Evolutionary conservation across 2,329 filamentous ascomycete genomes (phyloP).

Genomic region (Aspergillus felis): DNA sequence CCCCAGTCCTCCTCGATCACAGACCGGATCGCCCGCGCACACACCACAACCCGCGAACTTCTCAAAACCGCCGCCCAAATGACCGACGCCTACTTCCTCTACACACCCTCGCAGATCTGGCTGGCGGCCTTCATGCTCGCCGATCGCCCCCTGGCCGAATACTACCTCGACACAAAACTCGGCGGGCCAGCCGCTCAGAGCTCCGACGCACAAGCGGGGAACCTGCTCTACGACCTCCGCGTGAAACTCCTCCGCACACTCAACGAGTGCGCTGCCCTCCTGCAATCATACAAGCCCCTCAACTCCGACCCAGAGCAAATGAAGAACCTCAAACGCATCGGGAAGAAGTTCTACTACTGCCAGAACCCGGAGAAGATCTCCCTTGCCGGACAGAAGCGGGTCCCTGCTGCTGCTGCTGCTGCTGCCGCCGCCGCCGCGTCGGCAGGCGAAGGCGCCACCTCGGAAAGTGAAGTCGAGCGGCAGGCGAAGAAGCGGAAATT

Average conservation of each 20-base stretch:
- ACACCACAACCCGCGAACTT: conserved; percentile 67
- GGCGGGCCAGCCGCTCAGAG: conserved; percentile 16
- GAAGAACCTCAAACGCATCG: conserved; percentile 43
- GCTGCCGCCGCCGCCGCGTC: conserved; percentile 14
- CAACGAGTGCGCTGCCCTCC: conserved; percentile 34
- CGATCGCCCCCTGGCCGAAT: conserved; percentile 52
- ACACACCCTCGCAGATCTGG: conserved; percentile 91
- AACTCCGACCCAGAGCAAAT: conserved; percentile 38
- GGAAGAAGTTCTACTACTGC: conserved; percentile 48
- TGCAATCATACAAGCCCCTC: conserved; percentile 38
- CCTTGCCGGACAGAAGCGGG: conserved; percentile 41
- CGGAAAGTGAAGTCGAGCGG: conserved; percentile 35
- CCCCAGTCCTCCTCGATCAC: conserved; percentile 27
- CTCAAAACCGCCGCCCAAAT: conserved; percentile 77
- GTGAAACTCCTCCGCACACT: conserved; percentile 37
- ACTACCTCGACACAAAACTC: conserved; percentile 45
- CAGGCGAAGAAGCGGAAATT: conserved; percentile 40
- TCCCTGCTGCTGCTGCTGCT: conserved; percentile 30
- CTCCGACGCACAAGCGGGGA: conserved; percentile 5
- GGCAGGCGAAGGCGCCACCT: conserved; percentile 22
- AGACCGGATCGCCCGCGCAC: conserved; percentile 58
- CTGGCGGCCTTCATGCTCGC: conserved; percentile 73
- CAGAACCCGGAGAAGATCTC: conserved; percentile 47
- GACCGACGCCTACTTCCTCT: conserved; percentile 96
- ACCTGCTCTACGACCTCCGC: conserved; percentile 31